Percentiles rank a stretch among this genome's conserved stretches.
These are phyloP conservation scores for Sarocladiaceae sp. DNA, from an alignment of 2,329 filamentous ascomycete genomes.

Conservation along the genomic window DNA sequence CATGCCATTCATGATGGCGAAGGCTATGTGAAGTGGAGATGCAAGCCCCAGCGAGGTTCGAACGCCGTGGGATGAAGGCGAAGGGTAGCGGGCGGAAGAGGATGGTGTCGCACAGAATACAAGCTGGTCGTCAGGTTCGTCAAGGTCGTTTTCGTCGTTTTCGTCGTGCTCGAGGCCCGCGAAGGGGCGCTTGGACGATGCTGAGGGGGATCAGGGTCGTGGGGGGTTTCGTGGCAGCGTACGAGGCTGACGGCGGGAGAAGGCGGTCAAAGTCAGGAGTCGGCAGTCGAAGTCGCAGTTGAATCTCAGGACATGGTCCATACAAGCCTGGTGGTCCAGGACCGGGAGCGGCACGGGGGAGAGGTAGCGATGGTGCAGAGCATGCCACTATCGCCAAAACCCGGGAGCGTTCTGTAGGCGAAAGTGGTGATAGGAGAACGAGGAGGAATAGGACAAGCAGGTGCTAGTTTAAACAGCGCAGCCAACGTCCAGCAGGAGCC, in stretches of 20 bases:
- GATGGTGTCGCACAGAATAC: not conserved
- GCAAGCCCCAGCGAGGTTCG: constrained; percentile 1
- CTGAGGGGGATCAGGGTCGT: no score
- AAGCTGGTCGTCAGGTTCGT: not conserved
- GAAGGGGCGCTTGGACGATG: not conserved
- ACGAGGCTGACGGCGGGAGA: not conserved
- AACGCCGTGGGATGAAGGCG: not conserved
- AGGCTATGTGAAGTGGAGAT: constrained; percentile 19
- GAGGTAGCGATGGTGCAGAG: not conserved
- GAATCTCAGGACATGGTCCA: constrained; percentile 4
- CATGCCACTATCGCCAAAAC: constrained; percentile 5
- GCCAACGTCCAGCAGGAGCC: not conserved
- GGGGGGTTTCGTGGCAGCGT: not conserved
- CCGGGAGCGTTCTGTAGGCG: no score
- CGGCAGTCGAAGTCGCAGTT: not conserved
- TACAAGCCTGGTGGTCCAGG: constrained; percentile 1
- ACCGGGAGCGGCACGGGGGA: constrained; percentile 2
- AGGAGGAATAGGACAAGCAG: not conserved
- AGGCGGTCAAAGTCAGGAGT: constrained; percentile 3
- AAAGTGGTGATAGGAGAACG: constrained; percentile 1
- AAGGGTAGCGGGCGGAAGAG: not conserved
- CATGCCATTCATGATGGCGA: constrained; percentile 52
- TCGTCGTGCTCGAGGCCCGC: not conserved
- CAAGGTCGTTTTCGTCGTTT: not conserved
- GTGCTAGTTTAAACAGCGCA: constrained; percentile 9